These are phyloP conservation scores for Saitozyma sp. DNA, from an alignment of 768 basidiomycete genomes.

Conservation along the genomic window DNA sequence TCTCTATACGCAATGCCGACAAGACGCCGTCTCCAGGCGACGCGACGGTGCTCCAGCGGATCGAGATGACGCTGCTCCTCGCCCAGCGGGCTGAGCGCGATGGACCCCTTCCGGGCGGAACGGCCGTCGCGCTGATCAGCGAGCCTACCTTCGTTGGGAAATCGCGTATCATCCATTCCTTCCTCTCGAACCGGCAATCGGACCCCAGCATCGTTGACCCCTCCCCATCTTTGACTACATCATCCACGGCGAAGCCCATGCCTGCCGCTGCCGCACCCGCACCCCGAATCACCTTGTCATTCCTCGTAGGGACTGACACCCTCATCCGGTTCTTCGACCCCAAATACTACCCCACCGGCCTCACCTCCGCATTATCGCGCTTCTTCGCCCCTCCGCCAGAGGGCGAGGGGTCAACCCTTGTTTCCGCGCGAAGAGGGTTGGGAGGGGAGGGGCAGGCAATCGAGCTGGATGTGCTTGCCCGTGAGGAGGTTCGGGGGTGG, in stretches of 20 bases:
- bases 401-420: conserved; percentile 64
- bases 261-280: background rate
- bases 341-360: conserved; percentile 66
- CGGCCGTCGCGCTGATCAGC: conserved; percentile 78
- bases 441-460: conserved; percentile 32
- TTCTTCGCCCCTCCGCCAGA: conserved; percentile 60
- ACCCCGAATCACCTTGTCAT: conserved; percentile 56
- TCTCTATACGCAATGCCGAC: conserved; percentile 84
- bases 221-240: conserved; percentile 53
- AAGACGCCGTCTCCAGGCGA: conserved; percentile 71
- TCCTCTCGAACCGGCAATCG: conserved; percentile 21
- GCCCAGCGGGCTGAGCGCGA: conserved; percentile 51
- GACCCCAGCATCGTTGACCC: background rate
- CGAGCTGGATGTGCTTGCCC: conserved; percentile 46
- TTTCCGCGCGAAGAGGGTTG: conserved; percentile 65
- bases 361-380: conserved; percentile 60
- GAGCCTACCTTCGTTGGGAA: conserved; percentile 89
- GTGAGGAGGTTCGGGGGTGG: conserved; percentile 58
- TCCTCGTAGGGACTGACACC: conserved; percentile 81
- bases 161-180: conserved; percentile 61
- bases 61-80: conserved; percentile 83
- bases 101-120: conserved; percentile 52
- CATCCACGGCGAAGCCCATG: conserved; percentile 27
- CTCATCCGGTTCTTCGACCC: conserved; percentile 74
- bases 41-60: conserved; percentile 71